A percentile compares a stretch with the other conserved stretches of the same genome.
Evolutionary conservation across 176 grass and related monocot species (phyloP).

Genomic region (Chrysopogon serrulatus): DNA sequence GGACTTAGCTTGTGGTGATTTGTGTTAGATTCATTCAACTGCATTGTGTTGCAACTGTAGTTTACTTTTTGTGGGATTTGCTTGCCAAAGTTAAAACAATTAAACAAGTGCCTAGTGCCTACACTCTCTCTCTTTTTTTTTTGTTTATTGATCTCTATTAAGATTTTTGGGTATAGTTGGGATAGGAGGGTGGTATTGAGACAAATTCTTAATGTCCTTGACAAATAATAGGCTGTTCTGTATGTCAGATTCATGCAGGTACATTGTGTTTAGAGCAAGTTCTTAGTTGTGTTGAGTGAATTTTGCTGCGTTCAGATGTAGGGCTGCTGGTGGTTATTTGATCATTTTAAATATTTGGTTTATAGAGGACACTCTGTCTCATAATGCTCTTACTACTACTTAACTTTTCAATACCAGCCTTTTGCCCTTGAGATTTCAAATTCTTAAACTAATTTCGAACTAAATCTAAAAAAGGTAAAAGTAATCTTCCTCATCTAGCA

Average conservation of each 20-base stretch:
- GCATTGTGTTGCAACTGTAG: neutral
- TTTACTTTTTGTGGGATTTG: neutral
- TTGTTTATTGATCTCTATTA: no score
- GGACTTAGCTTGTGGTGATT: neutral
- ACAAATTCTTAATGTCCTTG: neutral
- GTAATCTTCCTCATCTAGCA: neutral
- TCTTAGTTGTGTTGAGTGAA: neutral
- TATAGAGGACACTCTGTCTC: neutral
- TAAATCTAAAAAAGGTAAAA: neutral
- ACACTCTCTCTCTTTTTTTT: no score
- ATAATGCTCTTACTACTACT: neutral
- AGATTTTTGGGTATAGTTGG: no score
- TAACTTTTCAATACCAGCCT: neutral
- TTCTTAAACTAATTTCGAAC: neutral
- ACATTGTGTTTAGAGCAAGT: neutral
- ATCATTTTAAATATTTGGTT: neutral
- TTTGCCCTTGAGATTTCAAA: neutral
- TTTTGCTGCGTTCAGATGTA: neutral
- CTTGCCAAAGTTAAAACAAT: neutral
- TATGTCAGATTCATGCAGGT: neutral
- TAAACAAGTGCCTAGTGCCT: no score
- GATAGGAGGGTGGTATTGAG: no score
- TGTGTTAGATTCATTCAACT: neutral
- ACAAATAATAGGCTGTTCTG: neutral
- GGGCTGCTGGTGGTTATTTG: neutral